A percentile compares a stretch with the other conserved stretches of the same genome.
Conservation (phyloP, 2,329 filamentous ascomycete species). For the Metarhizium anisopliae region DNA sequence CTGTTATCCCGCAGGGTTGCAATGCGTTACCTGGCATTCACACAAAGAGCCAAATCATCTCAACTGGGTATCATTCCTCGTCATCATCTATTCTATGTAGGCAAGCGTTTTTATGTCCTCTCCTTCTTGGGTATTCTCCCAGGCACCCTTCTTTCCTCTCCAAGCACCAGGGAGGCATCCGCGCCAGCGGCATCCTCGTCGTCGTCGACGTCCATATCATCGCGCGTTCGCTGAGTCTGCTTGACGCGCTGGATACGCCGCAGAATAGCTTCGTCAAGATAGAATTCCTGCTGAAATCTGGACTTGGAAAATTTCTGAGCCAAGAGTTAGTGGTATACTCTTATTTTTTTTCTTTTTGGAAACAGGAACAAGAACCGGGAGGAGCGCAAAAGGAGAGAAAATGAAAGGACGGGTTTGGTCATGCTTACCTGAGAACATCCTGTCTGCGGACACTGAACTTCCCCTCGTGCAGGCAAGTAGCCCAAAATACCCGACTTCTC, state of each 20-base stretch:
- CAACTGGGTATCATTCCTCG: constrained; percentile 6
- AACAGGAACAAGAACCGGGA: background rate
- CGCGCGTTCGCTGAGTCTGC: constrained; percentile 27
- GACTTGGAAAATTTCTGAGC: constrained; percentile 35
- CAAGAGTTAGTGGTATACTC: background rate
- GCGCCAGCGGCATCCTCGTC: constrained; percentile 9
- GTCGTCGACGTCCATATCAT: constrained; percentile 32
- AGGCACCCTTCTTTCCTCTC: constrained; percentile 13
- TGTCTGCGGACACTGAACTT: constrained; percentile 51
- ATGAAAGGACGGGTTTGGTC: background rate
- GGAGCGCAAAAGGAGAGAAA: background rate
- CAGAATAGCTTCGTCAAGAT: constrained; percentile 44
- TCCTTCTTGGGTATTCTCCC: constrained; percentile 16
- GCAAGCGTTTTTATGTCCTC: background rate
- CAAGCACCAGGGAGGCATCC: constrained; percentile 15
- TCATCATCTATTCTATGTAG: background rate
- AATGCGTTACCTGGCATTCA: background rate
- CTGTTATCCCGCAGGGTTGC: too few species aligned
- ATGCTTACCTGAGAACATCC: constrained; percentile 50
- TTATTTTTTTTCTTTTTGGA: background rate
- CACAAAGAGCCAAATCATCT: background rate
- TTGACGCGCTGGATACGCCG: constrained; percentile 49
- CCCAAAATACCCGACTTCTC: constrained; percentile 56
- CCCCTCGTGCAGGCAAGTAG: constrained; percentile 33
- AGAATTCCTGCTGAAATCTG: constrained; percentile 38